phyloP scores from a whole-genome alignment of 768 basidiomycete genomes.

The Lactarius psammicola region DNA sequence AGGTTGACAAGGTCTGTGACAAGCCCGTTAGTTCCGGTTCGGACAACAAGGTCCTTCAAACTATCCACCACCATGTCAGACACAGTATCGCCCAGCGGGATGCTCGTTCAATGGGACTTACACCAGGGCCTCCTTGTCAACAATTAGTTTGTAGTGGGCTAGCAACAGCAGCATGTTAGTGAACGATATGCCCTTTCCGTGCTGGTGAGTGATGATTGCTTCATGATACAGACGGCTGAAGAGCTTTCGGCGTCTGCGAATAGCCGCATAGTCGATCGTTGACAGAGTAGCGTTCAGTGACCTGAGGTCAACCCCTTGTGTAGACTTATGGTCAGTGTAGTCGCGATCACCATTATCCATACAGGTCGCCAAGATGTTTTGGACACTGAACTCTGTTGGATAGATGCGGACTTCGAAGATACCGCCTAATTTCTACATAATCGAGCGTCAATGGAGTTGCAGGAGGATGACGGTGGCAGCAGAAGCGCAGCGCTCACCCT shows the following conservation, averaged over 20 bases:
- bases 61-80: conserved; percentile 41
- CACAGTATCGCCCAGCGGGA: background rate
- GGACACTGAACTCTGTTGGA: conserved; percentile 62
- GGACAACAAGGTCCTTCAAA: conserved; percentile 72
- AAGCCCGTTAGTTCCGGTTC: conserved; percentile 73
- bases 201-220: conserved; percentile 69
- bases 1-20: conserved; percentile 83
- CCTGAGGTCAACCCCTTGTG: conserved; percentile 58
- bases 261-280: conserved; percentile 60
- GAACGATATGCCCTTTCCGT: conserved; percentile 83
- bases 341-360: conserved; percentile 40
- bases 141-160: conserved; percentile 88
- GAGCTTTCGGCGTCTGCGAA: conserved; percentile 63
- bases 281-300: conserved; percentile 59
- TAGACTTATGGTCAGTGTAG: conserved; percentile 37
- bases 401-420: conserved; percentile 89
- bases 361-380: conserved; percentile 56
- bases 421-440: conserved; percentile 68
- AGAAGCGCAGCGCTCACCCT: conserved; percentile 52
- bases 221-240: conserved; percentile 86
- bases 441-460: background rate
- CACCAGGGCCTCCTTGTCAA: conserved; percentile 86
- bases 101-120: conserved; percentile 42
- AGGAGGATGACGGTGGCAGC: background rate
- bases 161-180: conserved; percentile 83